Evolutionary conservation across 345 rosid genomes (phyloP).

Genomic region (Syzygium oleosum): DNA sequence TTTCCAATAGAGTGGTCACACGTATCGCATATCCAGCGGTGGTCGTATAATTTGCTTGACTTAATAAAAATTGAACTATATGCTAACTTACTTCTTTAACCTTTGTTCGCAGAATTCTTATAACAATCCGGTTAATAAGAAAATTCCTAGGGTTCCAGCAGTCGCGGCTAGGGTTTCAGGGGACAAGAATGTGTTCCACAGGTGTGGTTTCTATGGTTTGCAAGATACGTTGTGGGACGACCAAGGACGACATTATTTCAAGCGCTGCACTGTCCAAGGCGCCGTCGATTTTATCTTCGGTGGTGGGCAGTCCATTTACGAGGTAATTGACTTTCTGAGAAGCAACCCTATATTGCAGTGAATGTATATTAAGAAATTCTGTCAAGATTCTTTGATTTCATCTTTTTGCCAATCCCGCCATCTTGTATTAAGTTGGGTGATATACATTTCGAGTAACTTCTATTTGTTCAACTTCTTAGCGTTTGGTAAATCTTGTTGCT

Average conservation of each 20-base stretch:
- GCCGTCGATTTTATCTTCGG: conserved; percentile 45
- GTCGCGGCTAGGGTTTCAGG: conserved; percentile 25
- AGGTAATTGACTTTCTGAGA: conserved; percentile 6
- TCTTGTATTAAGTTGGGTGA: too few relatives aligned
- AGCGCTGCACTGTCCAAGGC: conserved; percentile 27
- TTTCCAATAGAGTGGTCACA: not conserved
- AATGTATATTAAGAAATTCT: not conserved
- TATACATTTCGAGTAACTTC: too few relatives aligned
- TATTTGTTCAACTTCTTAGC: too few relatives aligned
- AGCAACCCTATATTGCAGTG: too few relatives aligned
- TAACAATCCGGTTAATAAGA: not conserved
- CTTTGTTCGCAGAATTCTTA: conserved; percentile 28
- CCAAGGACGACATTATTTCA: conserved; percentile 26
- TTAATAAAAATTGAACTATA: not conserved
- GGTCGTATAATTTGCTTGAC: not conserved
- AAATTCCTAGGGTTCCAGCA: conserved; percentile 8
- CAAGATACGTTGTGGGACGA: conserved; percentile 43
- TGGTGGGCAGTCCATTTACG: conserved; percentile 27
- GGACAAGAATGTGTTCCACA: conserved; percentile 23
- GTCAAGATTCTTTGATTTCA: not conserved
- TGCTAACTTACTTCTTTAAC: not conserved
- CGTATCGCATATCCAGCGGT: not conserved
- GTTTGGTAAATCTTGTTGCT: too few relatives aligned
- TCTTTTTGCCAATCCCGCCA: too few relatives aligned
- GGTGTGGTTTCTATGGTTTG: conserved; percentile 24